Conservation (phyloP, 139 green algal genomes). For the Asterochloris erici region DNA sequence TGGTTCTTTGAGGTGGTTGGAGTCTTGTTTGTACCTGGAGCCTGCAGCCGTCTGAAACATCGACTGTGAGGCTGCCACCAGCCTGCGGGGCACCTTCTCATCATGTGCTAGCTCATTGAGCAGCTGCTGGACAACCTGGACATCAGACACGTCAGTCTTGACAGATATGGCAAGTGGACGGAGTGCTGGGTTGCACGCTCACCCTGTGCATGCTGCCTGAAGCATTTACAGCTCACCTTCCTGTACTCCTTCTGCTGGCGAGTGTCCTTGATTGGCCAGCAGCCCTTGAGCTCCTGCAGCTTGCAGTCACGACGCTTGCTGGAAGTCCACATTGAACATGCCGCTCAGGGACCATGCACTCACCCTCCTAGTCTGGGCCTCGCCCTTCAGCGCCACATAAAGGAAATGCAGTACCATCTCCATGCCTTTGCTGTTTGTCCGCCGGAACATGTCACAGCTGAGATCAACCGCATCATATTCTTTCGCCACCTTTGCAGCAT, state of each 20-base stretch:
- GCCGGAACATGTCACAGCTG: background rate
- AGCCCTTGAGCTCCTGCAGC: slow-evolving; percentile 10
- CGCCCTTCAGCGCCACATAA: background rate
- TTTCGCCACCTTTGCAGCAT: too few relatives aligned
- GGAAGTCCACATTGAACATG: background rate
- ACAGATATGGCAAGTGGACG: background rate
- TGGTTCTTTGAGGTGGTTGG: too few relatives aligned
- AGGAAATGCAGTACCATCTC: background rate
- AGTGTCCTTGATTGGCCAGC: slow-evolving; percentile 9
- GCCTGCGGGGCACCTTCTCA: slow-evolving; percentile 4
- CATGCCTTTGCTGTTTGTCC: background rate
- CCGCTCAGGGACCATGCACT: background rate
- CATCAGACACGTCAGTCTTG: background rate
- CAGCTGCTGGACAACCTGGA: slow-evolving; percentile 4
- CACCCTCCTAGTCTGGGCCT: slow-evolving; percentile 3
- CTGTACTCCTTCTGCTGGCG: slow-evolving; percentile 10
- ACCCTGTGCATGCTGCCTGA: too few relatives aligned
- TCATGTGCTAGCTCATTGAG: background rate
- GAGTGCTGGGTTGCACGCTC: too few relatives aligned
- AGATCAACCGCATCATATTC: background rate
- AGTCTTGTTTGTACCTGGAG: too few relatives aligned
- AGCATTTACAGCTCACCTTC: background rate
- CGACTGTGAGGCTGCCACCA: slow-evolving; percentile 12
- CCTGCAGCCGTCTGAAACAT: background rate
- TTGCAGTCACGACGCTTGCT: background rate